Conservation (phyloP, 1,139 yeast species). For the Taiozyma sp. region DNA sequence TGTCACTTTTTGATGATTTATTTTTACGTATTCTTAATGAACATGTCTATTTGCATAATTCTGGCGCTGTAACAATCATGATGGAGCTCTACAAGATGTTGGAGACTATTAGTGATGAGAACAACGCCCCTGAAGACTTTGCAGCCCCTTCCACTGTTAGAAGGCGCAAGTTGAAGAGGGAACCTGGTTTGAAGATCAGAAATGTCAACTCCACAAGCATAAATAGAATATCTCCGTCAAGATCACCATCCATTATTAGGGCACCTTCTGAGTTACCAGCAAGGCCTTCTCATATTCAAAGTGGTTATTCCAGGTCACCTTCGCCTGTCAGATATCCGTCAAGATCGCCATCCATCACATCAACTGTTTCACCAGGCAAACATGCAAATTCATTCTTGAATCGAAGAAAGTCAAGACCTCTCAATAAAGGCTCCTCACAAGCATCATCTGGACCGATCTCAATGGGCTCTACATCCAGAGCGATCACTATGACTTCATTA, state of each 20-base stretch:
- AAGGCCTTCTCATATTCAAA: not conserved
- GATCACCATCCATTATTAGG: not conserved
- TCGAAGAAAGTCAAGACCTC: not conserved
- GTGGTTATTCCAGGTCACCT: not conserved
- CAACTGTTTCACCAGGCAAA: not conserved
- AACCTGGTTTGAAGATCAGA: not conserved
- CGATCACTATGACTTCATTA: not conserved
- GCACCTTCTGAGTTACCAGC: not conserved
- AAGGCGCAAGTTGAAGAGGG: not conserved
- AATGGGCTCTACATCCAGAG: not conserved
- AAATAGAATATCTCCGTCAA: not conserved
- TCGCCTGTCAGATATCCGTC: not conserved
- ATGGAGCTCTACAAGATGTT: not conserved
- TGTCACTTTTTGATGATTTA: not conserved
- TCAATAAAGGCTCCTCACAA: not conserved
- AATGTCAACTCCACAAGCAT: not conserved
- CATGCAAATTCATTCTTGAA: not conserved
- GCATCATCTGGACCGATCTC: not conserved
- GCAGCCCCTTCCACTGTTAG: not conserved
- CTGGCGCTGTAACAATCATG: not conserved
- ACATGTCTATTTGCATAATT: not conserved
- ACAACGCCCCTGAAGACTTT: not conserved
- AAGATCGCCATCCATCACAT: not conserved
- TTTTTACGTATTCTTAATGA: not conserved
- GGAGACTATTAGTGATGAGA: not conserved